A percentile compares a stretch with the other conserved stretches of the same genome.
phyloP scores from a whole-genome alignment of 2,329 filamentous ascomycete species.

The Coniochaeta hoffmannii region DNA sequence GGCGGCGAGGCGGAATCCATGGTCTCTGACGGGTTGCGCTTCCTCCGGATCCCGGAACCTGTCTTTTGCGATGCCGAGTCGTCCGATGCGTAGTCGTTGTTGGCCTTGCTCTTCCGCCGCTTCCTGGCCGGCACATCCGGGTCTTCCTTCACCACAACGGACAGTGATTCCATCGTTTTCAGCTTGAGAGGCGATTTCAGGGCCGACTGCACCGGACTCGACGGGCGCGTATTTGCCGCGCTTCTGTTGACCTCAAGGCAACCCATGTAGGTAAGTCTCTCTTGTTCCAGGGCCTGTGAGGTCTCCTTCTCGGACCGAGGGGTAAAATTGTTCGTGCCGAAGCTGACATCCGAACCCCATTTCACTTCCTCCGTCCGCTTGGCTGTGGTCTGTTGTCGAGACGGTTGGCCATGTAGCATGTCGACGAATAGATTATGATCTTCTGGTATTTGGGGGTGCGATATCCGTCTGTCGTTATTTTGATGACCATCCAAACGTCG shows the following conservation, averaged over 20 bases:
- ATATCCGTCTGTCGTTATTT: slow-evolving; percentile 27
- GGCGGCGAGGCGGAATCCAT: slow-evolving; percentile 23
- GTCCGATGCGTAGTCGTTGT: slow-evolving; percentile 30
- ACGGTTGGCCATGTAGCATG: slow-evolving; percentile 29
- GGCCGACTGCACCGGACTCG: slow-evolving; percentile 40
- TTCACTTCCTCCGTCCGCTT: slow-evolving; percentile 36
- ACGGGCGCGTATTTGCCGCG: slow-evolving; percentile 49
- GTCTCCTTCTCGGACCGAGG: slow-evolving; percentile 50
- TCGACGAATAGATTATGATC: slow-evolving; percentile 30
- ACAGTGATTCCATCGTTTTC: slow-evolving; percentile 17
- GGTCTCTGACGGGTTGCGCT: slow-evolving; percentile 39
- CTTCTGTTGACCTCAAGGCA: slow-evolving; percentile 52
- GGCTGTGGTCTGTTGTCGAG: slow-evolving; percentile 10
- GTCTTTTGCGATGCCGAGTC: slow-evolving; percentile 20
- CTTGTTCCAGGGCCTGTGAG: slow-evolving; percentile 46
- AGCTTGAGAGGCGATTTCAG: slow-evolving; percentile 13
- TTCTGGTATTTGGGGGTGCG: slow-evolving; percentile 16
- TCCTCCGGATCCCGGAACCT: slow-evolving; percentile 31
- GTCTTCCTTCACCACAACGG: slow-evolving; percentile 26
- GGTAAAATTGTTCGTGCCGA: slow-evolving; percentile 51
- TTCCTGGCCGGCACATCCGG: slow-evolving; percentile 38
- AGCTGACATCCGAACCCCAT: slow-evolving; percentile 64
- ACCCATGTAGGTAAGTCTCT: slow-evolving; percentile 47
- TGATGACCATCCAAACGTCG: slow-evolving; percentile 35
- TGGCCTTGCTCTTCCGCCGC: slow-evolving; percentile 47